Evolutionary conservation across 345 rosid genomes (phyloP).

Genomic region (Bretschneidera sinensis): DNA sequence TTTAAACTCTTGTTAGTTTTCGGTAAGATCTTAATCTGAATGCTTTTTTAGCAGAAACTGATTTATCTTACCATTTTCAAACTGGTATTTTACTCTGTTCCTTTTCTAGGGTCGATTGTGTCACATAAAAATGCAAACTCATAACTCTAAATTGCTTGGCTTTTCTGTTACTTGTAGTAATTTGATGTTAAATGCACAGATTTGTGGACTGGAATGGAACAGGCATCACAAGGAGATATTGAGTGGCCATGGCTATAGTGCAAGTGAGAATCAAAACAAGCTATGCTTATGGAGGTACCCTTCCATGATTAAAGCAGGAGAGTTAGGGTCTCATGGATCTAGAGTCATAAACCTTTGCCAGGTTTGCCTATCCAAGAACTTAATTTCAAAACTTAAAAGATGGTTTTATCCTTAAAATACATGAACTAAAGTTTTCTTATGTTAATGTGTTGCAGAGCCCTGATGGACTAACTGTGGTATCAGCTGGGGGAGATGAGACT

Average conservation of each 20-base stretch:
- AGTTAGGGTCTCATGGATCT: constrained; percentile 23
- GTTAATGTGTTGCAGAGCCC: constrained; percentile 36
- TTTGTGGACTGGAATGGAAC: constrained; percentile 56
- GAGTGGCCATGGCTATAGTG: constrained; percentile 47
- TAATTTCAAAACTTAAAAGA: neutral
- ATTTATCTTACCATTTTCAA: no score
- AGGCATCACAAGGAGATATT: constrained; percentile 53
- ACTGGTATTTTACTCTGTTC: no score
- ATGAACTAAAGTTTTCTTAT: neutral
- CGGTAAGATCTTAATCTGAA: no score
- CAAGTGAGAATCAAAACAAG: constrained; percentile 17
- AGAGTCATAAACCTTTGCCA: constrained; percentile 44
- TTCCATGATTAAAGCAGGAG: constrained; percentile 34
- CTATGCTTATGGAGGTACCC: constrained; percentile 55
- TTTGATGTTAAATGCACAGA: no score
- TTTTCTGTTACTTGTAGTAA: neutral
- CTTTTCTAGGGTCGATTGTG: no score
- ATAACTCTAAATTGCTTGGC: no score
- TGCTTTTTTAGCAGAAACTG: no score
- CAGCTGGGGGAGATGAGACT: constrained; percentile 46
- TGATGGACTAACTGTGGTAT: constrained; percentile 45
- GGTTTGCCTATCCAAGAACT: constrained; percentile 22
- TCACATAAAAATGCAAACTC: no score
- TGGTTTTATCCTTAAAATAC: neutral
- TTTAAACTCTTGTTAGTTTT: no score